Base-by-base conservation (phyloP, 2,329 filamentous ascomycete genomes). In the Arthrobotrys entomopaga region DNA sequence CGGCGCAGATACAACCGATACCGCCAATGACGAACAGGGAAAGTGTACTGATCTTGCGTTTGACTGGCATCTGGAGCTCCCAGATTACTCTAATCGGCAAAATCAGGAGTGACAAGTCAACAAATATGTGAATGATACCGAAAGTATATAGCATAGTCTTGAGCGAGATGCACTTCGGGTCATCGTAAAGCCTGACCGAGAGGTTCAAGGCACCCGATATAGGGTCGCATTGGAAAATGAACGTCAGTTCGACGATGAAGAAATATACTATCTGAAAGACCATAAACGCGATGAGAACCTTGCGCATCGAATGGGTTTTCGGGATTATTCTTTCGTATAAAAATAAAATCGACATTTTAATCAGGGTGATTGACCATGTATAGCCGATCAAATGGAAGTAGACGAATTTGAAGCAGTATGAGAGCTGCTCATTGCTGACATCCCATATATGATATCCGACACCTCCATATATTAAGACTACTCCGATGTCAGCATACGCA, bases 381-480 rank as follows among this genome's bases (percentile, higher is more conserved):
- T 75, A 75, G 13, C 70, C 70, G 50, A 69, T 69, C 43, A 75
- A 58, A 19, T 75, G 70, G 54, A 75, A 75, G 50, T 67, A 75
- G 38, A 75, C 54, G 26, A 75, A 75, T 24, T 75, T 67, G 58
- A 69, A 75, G 65, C 63, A 69, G 70, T 58, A 48, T 24, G 56
- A 13, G 16, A 75, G 50, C 16, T 75, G 70, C 34, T 75, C 63
- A 22, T 54, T 48, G 16, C 61, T 69, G 15, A 69, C 70, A 34
- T 75, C 70, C 70, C 70, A 75, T 38, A 75, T 69, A 52, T 75
- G 70, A 26, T 64, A 67, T 38, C 70, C 70, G 20, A 75, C 70
- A 49, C 70, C 70, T 13, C 70, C 70, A 20, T 75, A 75, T 38
- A 69, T 65, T 29, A 75, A 59, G 22, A 75, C 70, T 75, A 22